Evolutionary conservation across 306 rosid species (phyloP), one percentile per base, ranked within the genome.

Genomic region (Alnus rubra): DNA sequence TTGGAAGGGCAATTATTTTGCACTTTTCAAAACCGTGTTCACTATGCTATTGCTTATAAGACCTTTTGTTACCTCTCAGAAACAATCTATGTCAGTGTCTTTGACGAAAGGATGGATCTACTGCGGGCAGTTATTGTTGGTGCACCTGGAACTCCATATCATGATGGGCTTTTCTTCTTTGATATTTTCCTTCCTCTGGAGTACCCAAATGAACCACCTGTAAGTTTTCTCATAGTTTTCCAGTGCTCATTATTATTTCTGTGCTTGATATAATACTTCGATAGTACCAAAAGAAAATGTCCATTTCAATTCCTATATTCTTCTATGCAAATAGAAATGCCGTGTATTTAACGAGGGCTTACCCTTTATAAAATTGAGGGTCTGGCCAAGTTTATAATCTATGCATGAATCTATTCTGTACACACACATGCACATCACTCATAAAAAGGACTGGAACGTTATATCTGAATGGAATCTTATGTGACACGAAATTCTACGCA

Each of bases 91-190:
- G 97, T 93, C 77, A 94, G 94, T 48, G 93, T 62, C 75, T 89
- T 90, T 51, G 98, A 93, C 84, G 98, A 90, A 81, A 91, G 98
- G 83, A 91, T 96, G 93, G 98, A 96, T 87, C 97, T 96, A 35
- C 59, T 96, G 75, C 91, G 87, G 55, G 96, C 96, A 60, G 99
- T 86, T 62, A 89, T 96, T 73, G 89, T 96, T 16, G 99, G 99
- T 76, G 93, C 92, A 62, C 87, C 98, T 51, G 97, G 99, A 84
- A 96, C 99, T 68, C 99, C 99, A 60, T 96, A 96, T 80, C 96
- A 96, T 28, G 94, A 96, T 19, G 99, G 99, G 4, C 74, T 96
- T 79, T 96, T 96, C 86, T 93, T 89, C 87, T 96, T 96, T 23
- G 99, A 96, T 76, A 88, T 96, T 77, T 80, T 69, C 78, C 93